Percentiles rank a stretch among this genome's conserved stretches.
Conservation (phyloP, 768 basidiomycete genomes). For the Collybiopsis luxurians region DNA sequence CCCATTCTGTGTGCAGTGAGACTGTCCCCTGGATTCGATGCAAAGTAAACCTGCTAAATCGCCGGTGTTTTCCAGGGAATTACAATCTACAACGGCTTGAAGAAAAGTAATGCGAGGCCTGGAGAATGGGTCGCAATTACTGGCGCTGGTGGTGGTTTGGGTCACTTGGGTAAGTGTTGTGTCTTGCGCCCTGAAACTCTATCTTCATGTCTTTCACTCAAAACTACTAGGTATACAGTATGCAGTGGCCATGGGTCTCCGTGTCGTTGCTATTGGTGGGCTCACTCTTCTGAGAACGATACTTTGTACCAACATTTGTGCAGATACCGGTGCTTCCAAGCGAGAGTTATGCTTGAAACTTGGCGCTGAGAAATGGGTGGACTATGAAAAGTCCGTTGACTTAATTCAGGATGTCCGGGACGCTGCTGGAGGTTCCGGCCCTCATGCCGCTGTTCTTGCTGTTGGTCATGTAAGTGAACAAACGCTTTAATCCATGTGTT, state of each 20-base stretch:
- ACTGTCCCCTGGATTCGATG: background rate
- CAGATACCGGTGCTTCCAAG: constrained; percentile 75
- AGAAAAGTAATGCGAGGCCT: constrained; percentile 51
- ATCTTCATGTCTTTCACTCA: background rate
- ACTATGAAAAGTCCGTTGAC: constrained; percentile 54
- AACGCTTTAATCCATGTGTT: background rate
- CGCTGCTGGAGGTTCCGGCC: constrained; percentile 55
- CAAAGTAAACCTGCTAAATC: background rate
- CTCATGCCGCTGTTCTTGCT: constrained; percentile 65
- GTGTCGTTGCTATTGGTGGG: constrained; percentile 52
- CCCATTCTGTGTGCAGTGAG: constrained; percentile 73
- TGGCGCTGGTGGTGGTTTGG: constrained; percentile 77
- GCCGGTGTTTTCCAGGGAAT: constrained; percentile 48
- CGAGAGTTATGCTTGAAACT: constrained; percentile 47
- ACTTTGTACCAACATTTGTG: background rate
- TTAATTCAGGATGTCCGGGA: constrained; percentile 47
- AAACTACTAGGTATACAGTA: constrained; percentile 63
- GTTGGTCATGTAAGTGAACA: constrained; percentile 42
- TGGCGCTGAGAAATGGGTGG: constrained; percentile 61
- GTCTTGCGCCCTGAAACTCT: background rate
- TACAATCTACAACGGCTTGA: constrained; percentile 80
- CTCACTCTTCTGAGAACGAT: background rate
- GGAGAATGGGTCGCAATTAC: constrained; percentile 76
- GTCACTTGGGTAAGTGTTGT: constrained; percentile 57
- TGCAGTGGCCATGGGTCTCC: constrained; percentile 70